Base-by-base conservation (phyloP, 2,329 filamentous ascomycete species). In the Cadophora sp. region DNA sequence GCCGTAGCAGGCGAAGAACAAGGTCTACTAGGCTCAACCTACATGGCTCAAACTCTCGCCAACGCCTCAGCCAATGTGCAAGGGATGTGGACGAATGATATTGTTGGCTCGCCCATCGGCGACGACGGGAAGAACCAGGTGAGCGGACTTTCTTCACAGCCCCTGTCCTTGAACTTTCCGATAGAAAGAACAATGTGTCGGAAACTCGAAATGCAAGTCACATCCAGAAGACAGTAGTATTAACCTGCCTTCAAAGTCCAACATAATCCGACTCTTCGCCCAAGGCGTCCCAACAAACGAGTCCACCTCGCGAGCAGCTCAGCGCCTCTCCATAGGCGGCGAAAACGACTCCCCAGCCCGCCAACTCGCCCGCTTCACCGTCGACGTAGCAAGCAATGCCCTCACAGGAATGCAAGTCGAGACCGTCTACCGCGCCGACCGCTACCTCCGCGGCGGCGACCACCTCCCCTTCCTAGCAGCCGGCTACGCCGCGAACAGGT, bases 1-100 rank as follows among this genome's bases (percentile, higher is more conserved):
- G 85, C 86, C 3, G 84, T 86, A 1, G 84, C 86, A 1, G 86
- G 85, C 16, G 86, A 89, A 75, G 86, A 88, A 70, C 86, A 88
- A 77, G 80, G 79, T 5, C 80, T 88, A 2, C 85, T 84, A 64
- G 86, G 86, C 3, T 78, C 84, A 4, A 78, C 79, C 3, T 83
- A 83, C 76, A 78, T 88, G 5, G 86, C 86, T 1, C 81, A 84
- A 72, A 84, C 82, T 0, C 81, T 86, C 62, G 83, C 82, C 37
- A 85, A 86, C 71, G 78, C 81, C 6, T 83, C 79, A 58, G 81
- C 82, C 9, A 84, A 87, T 73, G 84, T 88, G 3, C 85, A 86
- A 76, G 86, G 82, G 16, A 87, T 87, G 81, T 81, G 86, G 65
- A 88, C 68, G 8, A 72, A 72, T 46, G 70, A 72, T 27, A 87